phyloP scores from a whole-genome alignment of 2,329 filamentous ascomycete species.

The Verticillium albo-atrum region DNA sequence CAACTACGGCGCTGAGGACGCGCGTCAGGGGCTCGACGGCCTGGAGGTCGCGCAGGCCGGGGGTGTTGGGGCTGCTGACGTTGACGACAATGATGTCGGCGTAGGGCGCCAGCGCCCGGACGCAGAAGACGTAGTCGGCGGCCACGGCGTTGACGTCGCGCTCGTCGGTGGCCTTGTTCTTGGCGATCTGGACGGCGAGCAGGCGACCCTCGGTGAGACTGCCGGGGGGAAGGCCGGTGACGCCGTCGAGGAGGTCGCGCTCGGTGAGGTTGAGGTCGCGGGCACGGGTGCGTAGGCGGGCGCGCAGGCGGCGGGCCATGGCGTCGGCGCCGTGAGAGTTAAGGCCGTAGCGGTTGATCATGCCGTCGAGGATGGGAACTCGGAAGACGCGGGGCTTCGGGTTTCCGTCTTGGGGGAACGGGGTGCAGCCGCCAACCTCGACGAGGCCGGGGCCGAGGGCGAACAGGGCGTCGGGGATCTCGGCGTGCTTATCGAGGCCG shows the following conservation, averaged over 20 bases:
- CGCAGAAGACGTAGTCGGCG: slow-evolving; percentile 84
- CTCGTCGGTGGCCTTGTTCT: slow-evolving; percentile 92
- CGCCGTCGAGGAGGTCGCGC: slow-evolving; percentile 69
- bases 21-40: slow-evolving; percentile 76
- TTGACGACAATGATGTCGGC: slow-evolving; percentile 98
- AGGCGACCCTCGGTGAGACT: slow-evolving; percentile 71
- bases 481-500: slow-evolving; percentile 90
- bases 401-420: slow-evolving; percentile 84
- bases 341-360: slow-evolving; percentile 94
- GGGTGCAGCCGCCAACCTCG: slow-evolving; percentile 88
- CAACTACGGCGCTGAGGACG: slow-evolving; percentile 77
- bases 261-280: slow-evolving; percentile 67
- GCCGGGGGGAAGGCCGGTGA: slow-evolving; percentile 75
- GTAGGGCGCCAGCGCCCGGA: slow-evolving; percentile 75
- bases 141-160: slow-evolving; percentile 76
- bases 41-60: slow-evolving; percentile 83
- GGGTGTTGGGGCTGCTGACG: slow-evolving; percentile 94
- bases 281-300: slow-evolving; percentile 75
- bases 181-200: slow-evolving; percentile 88
- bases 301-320: slow-evolving; percentile 73
- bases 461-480: slow-evolving; percentile 81
- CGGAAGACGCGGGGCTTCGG: slow-evolving; percentile 84
- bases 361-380: slow-evolving; percentile 73
- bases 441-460: slow-evolving; percentile 81
- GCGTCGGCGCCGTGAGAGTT: slow-evolving; percentile 88